A percentile compares a stretch with the other conserved stretches of the same genome.
Conservation (phyloP, 1,284 basidiomycete species). For the Crucibulum cyathiforme region DNA sequence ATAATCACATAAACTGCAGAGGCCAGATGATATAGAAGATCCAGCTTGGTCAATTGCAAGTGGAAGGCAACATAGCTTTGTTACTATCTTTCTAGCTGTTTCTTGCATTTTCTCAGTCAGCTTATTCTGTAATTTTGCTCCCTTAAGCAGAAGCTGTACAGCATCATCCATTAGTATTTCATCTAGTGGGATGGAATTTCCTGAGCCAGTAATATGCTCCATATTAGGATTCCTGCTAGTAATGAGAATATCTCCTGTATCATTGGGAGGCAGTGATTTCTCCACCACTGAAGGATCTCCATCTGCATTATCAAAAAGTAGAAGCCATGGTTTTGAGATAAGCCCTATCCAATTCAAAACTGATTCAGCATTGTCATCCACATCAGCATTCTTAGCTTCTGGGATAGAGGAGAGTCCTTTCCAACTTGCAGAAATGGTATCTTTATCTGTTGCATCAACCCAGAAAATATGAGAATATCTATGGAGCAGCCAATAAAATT, state of each 20-base stretch:
- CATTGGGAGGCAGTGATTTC: not conserved
- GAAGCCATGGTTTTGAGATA: not conserved
- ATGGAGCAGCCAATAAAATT: not conserved
- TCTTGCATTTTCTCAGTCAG: too few species aligned
- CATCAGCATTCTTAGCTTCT: not conserved
- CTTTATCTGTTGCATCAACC: not conserved
- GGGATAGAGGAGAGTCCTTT: not conserved
- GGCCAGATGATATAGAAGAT: not conserved
- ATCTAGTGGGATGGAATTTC: not conserved
- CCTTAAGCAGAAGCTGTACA: not conserved
- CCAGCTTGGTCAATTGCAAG: conserved; percentile 10
- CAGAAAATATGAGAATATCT: conserved; percentile 1
- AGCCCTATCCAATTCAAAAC: not conserved
- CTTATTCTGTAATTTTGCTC: not conserved
- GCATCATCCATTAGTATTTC: not conserved
- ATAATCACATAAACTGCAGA: not conserved
- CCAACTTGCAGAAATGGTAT: not conserved
- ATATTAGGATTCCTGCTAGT: not conserved
- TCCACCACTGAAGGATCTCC: not conserved
- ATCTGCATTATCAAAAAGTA: conserved; percentile 3
- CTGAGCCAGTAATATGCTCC: not conserved
- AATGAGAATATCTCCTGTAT: conserved; percentile 1
- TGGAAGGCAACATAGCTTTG: not conserved
- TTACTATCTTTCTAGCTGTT: conserved; percentile 1
- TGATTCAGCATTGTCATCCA: not conserved